Evolutionary conservation across 31 red algal species (phyloP), one percentile per base, ranked within the genome.

Genomic region (Odonthalia washingtoniensis): DNA sequence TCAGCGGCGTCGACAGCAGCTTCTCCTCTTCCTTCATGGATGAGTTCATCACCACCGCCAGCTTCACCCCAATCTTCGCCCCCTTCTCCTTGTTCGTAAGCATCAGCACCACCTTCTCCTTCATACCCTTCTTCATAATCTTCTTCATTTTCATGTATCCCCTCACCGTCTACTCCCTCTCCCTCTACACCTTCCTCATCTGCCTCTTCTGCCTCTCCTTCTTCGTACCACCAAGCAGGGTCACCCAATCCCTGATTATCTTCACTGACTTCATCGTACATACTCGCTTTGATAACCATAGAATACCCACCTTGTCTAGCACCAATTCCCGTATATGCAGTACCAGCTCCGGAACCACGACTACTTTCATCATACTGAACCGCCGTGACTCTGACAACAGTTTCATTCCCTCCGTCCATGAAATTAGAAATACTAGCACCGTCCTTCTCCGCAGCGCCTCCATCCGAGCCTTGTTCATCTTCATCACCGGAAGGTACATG

Each of bases 141-240:
- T 3, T 82, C 75, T 40, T 64, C 64, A 17, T 1, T 4, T 65
- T 89, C 77, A 65, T 28, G 9, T 9, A 43, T 37, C 40, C 4
- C 89, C 31, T 79, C 41, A 6, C 27, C 73, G 12, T 28, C 36
- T 45, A 66, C 61, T 38, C 57, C 80, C 1, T 75, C 87, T 32
- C 65, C 78, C 4, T 39, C 86, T n/a, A 38, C 40, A n/a, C 38
- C 75, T 36, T 49, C 76, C 28, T 82, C 76, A 1, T 30, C 77
- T 35, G 80, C 77, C 30, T 42, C 87, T n/a, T 21, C 85, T 2
- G 33, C 86, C 41, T 89, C 87, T 44, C 66, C 77, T 12, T 77
- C 87, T 75, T 90, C 87, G 44, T 83, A 81, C 87, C 87, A 90
- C 87, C 87, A 90, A 26, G 76, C 39, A 14, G 87, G 87, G 46